These are phyloP conservation scores for Phytopythium cucurbitacearum DNA, from an alignment of 352 stramenopile species.

Conservation along the genomic window DNA sequence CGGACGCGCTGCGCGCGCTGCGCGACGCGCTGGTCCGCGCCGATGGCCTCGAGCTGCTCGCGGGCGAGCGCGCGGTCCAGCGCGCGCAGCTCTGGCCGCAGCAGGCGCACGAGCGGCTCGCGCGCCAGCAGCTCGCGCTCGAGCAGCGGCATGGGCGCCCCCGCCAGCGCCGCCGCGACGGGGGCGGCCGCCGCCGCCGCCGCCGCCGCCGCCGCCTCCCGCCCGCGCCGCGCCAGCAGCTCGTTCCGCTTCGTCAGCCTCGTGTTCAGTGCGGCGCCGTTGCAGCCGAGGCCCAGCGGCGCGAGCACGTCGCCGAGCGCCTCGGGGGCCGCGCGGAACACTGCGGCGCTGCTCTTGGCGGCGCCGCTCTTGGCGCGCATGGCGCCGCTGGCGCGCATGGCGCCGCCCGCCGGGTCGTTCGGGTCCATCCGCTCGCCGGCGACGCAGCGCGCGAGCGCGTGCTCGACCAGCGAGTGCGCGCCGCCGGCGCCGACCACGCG, in stretches of 20 bases:
- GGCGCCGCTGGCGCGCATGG: too few relatives aligned
- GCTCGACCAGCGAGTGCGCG: too few relatives aligned
- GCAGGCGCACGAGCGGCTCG: constrained; percentile 47
- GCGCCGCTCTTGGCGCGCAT: too few relatives aligned
- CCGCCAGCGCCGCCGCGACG: constrained; percentile 28
- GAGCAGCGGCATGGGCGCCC: constrained; percentile 58
- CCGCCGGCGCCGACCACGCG: too few relatives aligned
- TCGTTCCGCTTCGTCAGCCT: constrained; percentile 63
- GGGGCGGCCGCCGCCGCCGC: constrained; percentile 24
- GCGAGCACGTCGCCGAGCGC: too few relatives aligned
- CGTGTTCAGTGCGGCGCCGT: too few relatives aligned
- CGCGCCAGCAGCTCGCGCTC: constrained; percentile 60
- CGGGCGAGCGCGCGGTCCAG: constrained; percentile 47
- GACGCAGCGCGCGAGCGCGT: too few relatives aligned
- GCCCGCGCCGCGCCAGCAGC: constrained; percentile 51
- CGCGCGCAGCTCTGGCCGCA: constrained; percentile 54
- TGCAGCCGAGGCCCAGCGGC: too few relatives aligned
- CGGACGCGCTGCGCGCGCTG: constrained; percentile 37
- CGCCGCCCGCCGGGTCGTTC: constrained; percentile 78
- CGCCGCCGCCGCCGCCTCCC: constrained; percentile 14
- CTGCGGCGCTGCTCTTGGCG: too few relatives aligned
- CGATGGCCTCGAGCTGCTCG: constrained; percentile 33
- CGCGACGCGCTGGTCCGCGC: constrained; percentile 28
- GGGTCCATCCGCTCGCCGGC: constrained; percentile 34
- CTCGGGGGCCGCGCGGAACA: too few relatives aligned